A percentile compares a stretch with the other conserved stretches of the same genome.
These are phyloP conservation scores for Boletellus ananas DNA, from an alignment of 768 basidiomycete genomes.

Conservation along the genomic window DNA sequence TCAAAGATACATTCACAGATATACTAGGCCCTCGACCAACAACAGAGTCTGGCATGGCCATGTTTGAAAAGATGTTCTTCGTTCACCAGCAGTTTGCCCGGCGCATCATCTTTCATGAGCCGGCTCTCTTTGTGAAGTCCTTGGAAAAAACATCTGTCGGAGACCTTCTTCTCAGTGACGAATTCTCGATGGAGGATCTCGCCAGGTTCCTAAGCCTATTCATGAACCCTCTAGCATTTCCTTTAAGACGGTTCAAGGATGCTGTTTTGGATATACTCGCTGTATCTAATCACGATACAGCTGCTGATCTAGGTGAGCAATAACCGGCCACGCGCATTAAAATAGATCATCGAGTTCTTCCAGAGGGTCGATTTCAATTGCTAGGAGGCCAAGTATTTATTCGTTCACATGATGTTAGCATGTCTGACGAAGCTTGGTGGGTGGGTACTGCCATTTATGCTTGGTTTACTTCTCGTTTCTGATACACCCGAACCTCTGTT, in stretches of 20 bases:
- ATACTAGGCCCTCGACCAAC: neutral
- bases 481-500: neutral
- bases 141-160: conserved; percentile 29
- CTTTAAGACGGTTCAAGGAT: conserved; percentile 28
- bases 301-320: conserved; percentile 5
- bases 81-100: conserved; percentile 24
- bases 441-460: conserved; percentile 14
- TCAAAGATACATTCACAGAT: neutral
- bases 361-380: conserved; percentile 19
- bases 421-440: conserved; percentile 33
- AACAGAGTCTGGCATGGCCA: neutral
- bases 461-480: neutral
- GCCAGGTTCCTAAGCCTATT: conserved; percentile 9
- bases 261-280: conserved; percentile 23
- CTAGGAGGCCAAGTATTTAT: conserved; percentile 32
- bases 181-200: conserved; percentile 27
- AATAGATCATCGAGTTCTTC: neutral
- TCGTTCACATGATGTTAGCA: conserved; percentile 12
- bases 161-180: conserved; percentile 31
- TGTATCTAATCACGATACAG: conserved; percentile 4
- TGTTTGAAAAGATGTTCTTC: neutral
- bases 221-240: conserved; percentile 4
- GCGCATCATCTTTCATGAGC: conserved; percentile 30
- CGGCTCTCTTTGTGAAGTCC: conserved; percentile 25
- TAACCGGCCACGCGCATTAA: neutral